Base-by-base conservation (phyloP, 768 basidiomycete genomes). In the Naganishia antarctica region DNA sequence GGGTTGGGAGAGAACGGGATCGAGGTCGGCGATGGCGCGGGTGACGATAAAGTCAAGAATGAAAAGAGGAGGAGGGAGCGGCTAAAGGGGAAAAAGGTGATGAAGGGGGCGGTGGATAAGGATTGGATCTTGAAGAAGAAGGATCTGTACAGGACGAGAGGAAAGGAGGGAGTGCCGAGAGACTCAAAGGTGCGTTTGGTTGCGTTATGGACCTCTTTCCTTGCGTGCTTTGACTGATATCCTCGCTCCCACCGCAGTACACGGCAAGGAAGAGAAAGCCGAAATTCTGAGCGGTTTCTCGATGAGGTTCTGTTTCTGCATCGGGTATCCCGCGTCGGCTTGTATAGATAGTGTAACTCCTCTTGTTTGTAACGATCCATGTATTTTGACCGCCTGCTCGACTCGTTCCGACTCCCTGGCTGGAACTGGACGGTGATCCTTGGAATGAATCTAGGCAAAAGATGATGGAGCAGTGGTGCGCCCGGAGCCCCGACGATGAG, bases 71-170 rank as follows among this genome's bases (percentile, higher is more conserved):
- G 83, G 70, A 82, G 90, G 74, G 81, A 79, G 64, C 85, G 84
- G 66, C 90, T 87, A 79, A 79, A 78, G 58, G 82, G 76, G 26
- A 91, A 88, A 80, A 91, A 89, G 73, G 70, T 70, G 1, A 74
- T 71, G 67, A 70, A 73, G 69, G 74, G 77, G 28, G 51, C 70
- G 12, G 68, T 65, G 11, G 86, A 86, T 72, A 86, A 81, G 74
- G 90, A 94, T 67, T 99, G 92, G 92, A 91, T 98, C 66, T 73
- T 96, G 72, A 88, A 86, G 80, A 99, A 99, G 81, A 99, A 99
- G 83, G 89, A 94, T 58, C 65, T 77, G 48, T 76, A 79, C 61
- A 67, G 78, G 63, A 68, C 70, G 47, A 73, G 76, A 67, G 78
- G 78, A 2, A 76, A 76, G 63, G 78, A 79, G 34, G 74, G 83